Percentiles rank a stretch among this genome's conserved stretches.
These are phyloP conservation scores for Liriodendron chinense DNA, from an alignment of 164 flowering plant species.

Conservation along the genomic window DNA sequence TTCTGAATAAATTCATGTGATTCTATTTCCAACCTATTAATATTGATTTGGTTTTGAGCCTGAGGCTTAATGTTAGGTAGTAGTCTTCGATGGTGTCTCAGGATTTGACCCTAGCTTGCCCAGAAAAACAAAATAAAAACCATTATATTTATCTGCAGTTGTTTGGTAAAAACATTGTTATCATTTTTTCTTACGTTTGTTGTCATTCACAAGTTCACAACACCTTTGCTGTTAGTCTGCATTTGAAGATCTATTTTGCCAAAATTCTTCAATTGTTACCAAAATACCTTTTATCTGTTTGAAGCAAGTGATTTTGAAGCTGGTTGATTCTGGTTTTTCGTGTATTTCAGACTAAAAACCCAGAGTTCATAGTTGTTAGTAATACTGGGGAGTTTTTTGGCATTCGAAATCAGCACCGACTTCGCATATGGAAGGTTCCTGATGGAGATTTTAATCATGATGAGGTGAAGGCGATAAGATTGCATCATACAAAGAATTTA, in stretches of 20 bases:
- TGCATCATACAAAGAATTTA: conserved; percentile 80
- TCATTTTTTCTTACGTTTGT: too few relatives aligned
- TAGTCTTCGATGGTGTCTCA: too few relatives aligned
- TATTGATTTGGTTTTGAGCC: too few relatives aligned
- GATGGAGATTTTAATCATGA: conserved; percentile 32
- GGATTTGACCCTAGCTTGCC: too few relatives aligned
- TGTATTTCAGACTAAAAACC: conserved; percentile 48
- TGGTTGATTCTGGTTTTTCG: not conserved
- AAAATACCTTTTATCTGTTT: not conserved
- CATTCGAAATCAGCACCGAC: conserved; percentile 45
- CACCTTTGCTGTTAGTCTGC: too few relatives aligned
- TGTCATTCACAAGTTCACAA: too few relatives aligned
- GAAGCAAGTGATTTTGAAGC: not conserved
- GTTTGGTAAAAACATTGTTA: too few relatives aligned
- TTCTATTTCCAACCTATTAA: too few relatives aligned
- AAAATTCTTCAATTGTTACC: not conserved
- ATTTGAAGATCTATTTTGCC: not conserved
- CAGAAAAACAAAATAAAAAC: too few relatives aligned
- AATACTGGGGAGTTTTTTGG: conserved; percentile 70
- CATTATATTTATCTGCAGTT: too few relatives aligned
- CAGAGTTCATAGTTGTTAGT: conserved; percentile 48
- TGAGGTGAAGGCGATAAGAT: conserved; percentile 47
- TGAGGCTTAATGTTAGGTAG: too few relatives aligned
- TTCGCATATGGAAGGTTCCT: conserved; percentile 71
- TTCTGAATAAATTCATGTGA: too few relatives aligned